A percentile compares a stretch with the other conserved stretches of the same genome.
phyloP scores from a whole-genome alignment of 2,329 filamentous ascomycete species.

The Alternaria sp. region DNA sequence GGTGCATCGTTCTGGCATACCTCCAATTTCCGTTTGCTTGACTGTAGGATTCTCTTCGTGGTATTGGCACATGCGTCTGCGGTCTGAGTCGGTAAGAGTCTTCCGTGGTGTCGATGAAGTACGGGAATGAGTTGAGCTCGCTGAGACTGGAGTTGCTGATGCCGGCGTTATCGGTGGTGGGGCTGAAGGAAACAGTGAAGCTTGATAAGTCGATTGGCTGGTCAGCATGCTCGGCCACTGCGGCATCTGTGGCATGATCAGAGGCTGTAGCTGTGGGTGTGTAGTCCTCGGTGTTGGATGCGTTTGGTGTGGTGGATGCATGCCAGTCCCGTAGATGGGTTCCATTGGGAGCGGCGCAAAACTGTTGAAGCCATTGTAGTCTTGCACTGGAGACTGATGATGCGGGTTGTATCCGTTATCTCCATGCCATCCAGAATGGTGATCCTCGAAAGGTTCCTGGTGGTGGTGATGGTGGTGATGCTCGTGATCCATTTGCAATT shows the following conservation, averaged over 20 bases:
- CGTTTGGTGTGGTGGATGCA: constrained; percentile 50
- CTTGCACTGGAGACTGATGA: constrained; percentile 53
- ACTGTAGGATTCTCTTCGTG: constrained; percentile 87
- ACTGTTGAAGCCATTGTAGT: constrained; percentile 51
- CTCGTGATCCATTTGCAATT: constrained; percentile 55
- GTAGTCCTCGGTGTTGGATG: constrained; percentile 45
- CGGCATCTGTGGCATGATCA: constrained; percentile 52
- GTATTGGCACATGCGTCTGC: constrained; percentile 91
- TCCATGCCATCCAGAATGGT: constrained; percentile 45
- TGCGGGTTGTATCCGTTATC: constrained; percentile 43
- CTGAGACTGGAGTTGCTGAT: constrained; percentile 52
- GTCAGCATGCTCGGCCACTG: constrained; percentile 55
- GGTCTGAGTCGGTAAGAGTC: constrained; percentile 90
- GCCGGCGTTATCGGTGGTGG: constrained; percentile 51
- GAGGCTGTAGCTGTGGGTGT: constrained; percentile 53
- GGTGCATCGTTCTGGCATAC: constrained; percentile 58
- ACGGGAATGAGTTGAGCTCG: constrained; percentile 51
- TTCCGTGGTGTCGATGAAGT: constrained; percentile 73
- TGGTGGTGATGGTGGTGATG: constrained; percentile 41
- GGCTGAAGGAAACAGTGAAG: constrained; percentile 49
- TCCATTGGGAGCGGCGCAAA: constrained; percentile 54
- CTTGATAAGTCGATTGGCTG: constrained; percentile 53
- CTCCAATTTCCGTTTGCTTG: constrained; percentile 96
- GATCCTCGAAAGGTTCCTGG: constrained; percentile 49
- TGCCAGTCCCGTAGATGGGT: constrained; percentile 49